Evolutionary conservation across 1,284 basidiomycete species (phyloP).

Genomic region (Neolentinus lepideus): DNA sequence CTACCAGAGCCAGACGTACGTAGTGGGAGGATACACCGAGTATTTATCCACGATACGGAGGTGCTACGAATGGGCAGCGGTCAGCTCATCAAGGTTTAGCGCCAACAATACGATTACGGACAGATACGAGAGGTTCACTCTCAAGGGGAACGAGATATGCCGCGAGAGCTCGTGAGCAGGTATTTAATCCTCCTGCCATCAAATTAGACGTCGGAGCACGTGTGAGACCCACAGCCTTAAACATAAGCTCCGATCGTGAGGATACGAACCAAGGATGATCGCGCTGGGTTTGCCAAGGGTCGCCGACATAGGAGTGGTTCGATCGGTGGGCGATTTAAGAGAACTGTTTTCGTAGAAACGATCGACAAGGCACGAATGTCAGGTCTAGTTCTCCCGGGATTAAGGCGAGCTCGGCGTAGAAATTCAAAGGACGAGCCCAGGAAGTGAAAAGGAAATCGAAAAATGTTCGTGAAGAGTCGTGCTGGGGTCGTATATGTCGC

Average conservation of each 20-base stretch:
- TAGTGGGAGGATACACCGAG: conserved; percentile 80
- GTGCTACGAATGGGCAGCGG: conserved; percentile 27
- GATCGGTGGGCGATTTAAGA: neutral
- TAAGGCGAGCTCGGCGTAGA: too few relatives aligned
- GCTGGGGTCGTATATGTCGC: neutral
- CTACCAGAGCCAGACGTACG: conserved; percentile 40
- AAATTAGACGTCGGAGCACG: conserved; percentile 8
- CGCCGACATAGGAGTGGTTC: conserved; percentile 17
- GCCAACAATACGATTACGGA: conserved; percentile 29
- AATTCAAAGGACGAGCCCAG: too few relatives aligned
- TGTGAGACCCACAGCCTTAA: conserved; percentile 7
- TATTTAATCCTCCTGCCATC: conserved; percentile 65
- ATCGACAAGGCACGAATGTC: conserved; percentile 5
- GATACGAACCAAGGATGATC: conserved; percentile 68
- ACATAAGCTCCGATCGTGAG: neutral
- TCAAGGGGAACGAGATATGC: conserved; percentile 53
- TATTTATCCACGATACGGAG: conserved; percentile 82
- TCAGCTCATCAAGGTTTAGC: conserved; percentile 3
- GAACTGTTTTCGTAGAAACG: conserved; percentile 5
- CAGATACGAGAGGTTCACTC: conserved; percentile 65
- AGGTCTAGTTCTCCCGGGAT: too few relatives aligned
- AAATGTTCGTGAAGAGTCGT: conserved; percentile 6
- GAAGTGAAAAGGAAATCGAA: conserved; percentile 8
- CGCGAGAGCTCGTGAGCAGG: conserved; percentile 62
- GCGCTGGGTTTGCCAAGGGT: conserved; percentile 54